Conservation (phyloP, 163 green algal genomes). For the Chlamydomonas reinhardtii region DNA sequence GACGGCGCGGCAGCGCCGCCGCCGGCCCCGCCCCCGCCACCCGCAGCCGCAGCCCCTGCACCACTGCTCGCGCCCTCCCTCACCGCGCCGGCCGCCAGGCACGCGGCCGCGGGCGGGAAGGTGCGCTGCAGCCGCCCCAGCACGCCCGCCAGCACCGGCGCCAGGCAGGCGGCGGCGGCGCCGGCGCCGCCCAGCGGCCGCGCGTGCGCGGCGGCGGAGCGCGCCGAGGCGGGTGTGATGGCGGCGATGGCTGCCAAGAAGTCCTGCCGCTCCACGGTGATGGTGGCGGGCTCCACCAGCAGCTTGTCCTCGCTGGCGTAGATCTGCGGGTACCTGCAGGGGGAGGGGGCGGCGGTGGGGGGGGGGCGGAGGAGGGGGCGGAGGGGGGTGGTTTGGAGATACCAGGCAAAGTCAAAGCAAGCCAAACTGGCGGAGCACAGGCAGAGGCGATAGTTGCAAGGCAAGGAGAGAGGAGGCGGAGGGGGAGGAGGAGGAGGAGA, state of each 20-base stretch:
- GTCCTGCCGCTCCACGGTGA: conserved; percentile 80
- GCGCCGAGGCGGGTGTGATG: conserved; percentile 90
- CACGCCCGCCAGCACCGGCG: conserved; percentile 30
- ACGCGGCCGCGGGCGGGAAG: conserved; percentile 76
- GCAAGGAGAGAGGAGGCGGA: no score
- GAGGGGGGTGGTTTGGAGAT: no score
- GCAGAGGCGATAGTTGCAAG: no score
- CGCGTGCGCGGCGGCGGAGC: conserved; percentile 75
- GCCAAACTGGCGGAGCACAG: no score
- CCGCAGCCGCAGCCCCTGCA: no score
- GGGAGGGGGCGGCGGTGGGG: no score
- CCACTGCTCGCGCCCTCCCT: no score
- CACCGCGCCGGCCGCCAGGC: conserved; percentile 58
- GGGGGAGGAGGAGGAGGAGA: no score
- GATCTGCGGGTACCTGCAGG: conserved; percentile 89
- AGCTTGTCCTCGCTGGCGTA: conserved; percentile 88
- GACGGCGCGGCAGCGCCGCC: not conserved
- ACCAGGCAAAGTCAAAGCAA: no score
- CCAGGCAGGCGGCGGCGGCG: conserved; percentile 71
- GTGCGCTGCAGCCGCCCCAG: conserved; percentile 43
- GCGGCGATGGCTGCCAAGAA: conserved; percentile 84
- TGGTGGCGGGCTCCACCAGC: conserved; percentile 76
- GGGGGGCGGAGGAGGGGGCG: no score
- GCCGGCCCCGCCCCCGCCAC: not conserved
- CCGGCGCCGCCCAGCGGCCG: conserved; percentile 72